phyloP scores from a whole-genome alignment of 371 early-diverging fungal genomes.

The Quaeritorhiza haematococci region DNA sequence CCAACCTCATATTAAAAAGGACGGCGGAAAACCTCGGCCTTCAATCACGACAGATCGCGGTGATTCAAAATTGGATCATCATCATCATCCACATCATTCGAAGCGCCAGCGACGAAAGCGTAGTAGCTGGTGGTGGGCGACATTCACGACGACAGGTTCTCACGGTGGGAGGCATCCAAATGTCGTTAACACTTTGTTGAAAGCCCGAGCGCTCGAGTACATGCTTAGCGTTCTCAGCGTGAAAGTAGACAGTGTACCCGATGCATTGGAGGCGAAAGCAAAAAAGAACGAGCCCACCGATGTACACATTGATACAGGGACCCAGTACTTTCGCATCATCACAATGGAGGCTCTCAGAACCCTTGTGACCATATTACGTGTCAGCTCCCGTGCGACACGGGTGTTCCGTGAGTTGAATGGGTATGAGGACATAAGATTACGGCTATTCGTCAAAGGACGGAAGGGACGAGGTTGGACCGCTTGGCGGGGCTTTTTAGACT shows the following conservation, averaged over 20 bases:
- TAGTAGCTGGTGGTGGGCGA: too few relatives aligned
- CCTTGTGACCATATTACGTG: slow-evolving; percentile 15
- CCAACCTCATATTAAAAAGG: too few relatives aligned
- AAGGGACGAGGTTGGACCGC: slow-evolving; percentile 8
- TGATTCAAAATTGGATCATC: too few relatives aligned
- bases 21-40: too few relatives aligned
- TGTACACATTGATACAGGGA: slow-evolving; percentile 1
- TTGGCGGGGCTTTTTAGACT: slow-evolving; percentile 18
- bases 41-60: too few relatives aligned
- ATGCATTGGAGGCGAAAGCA: too few relatives aligned
- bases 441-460: slow-evolving; percentile 18
- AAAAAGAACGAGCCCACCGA: not conserved
- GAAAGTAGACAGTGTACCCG: slow-evolving; percentile 13
- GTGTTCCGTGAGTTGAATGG: slow-evolving; percentile 22
- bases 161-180: too few relatives aligned
- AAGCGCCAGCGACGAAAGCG: too few relatives aligned
- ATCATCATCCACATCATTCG: too few relatives aligned
- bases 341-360: slow-evolving; percentile 12
- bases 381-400: slow-evolving; percentile 15
- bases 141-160: too few relatives aligned
- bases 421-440: slow-evolving; percentile 25
- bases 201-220: slow-evolving; percentile 16
- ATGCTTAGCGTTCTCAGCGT: slow-evolving; percentile 14
- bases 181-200: slow-evolving; percentile 13
- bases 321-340: not conserved